Base-by-base conservation (phyloP, 139 green algal species). In the Coelastrella sp. region DNA sequence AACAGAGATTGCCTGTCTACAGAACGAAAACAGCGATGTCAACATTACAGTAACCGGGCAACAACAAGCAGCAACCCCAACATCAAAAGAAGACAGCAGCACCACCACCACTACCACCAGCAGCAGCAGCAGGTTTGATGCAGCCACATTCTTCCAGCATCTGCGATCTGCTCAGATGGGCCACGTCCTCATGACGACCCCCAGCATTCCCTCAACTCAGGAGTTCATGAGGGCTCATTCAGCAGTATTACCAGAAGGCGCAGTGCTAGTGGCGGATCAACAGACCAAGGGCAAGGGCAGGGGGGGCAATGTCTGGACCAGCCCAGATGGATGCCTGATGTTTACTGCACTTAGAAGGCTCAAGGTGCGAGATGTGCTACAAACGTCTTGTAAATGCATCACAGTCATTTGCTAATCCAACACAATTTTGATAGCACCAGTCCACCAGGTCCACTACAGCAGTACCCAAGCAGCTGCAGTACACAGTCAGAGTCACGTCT, bases 271-370 rank as follows among this genome's bases (percentile, higher is more conserved):
- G 43, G 92, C 95, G 2, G 94, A 98, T 41, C 71, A 78, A 45
- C 95, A 98, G 90, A 75, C 73, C 0, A 59, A 34, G 11, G 94
- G 94, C 50, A 96, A 96, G 80, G 94, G 94, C 94, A 57, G 96
- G 9, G 95, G 96, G 0, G 91, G 92, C 62, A 99, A 99, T 89
- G 38, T 37, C 23, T 99, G 96, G 96, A 92, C 90, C 15, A 97
- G 92, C 9, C 96, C 96, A 0, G 73, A 57, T 0, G 96, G 96
- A 38, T 99, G 96, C 89, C 90, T 99, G 43, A 98, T 99, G 96
- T 98, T 99, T 83, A 96, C 94, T 0, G 71, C 92, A 15, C 62
- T 78, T 5, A 87, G 85, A 53, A 75, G 51, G 32, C 85, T 95
- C 66, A 53, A 60, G 32, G 71, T 91, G 68, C 38, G 66, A 11